Percentiles rank a stretch among this genome's conserved stretches.
These are phyloP conservation scores for Phialocephala sp. DNA, from an alignment of 2,329 filamentous ascomycete genomes.

Conservation along the genomic window DNA sequence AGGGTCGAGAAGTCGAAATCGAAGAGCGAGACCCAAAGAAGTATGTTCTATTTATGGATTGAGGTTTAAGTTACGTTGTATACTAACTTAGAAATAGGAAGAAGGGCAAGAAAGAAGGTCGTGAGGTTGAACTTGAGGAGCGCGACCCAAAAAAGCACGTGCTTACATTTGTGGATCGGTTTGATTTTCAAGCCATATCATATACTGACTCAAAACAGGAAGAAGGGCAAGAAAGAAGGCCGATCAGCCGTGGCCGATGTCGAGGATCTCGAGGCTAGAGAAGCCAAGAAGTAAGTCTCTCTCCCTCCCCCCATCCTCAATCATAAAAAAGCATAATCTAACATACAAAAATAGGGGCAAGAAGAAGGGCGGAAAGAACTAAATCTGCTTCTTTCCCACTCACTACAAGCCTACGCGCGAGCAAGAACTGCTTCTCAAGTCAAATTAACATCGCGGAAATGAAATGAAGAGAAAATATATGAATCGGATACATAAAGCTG, in stretches of 20 bases:
- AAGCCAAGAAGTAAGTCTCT: slow-evolving; percentile 4
- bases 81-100: neutral
- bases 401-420: no score
- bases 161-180: no score
- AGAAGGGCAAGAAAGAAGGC: slow-evolving; percentile 7
- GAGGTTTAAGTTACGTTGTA: neutral
- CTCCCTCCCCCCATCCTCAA: no score
- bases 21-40: neutral
- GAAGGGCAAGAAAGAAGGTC: neutral
- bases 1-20: neutral
- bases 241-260: neutral
- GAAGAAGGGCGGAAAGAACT: neutral
- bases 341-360: no score
- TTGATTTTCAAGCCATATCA: neutral
- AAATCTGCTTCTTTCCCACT: neutral
- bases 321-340: no score
- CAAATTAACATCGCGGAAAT: no score
- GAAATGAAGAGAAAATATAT: no score
- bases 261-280: slow-evolving; percentile 1
- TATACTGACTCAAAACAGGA: neutral
- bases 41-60: neutral
- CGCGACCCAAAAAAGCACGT: neutral
- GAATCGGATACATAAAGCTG: no score
- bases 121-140: neutral
- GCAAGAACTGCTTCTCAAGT: no score